Evolutionary conservation across 23 red algal species (phyloP).

Genomic region (Gracilaria domingensis): DNA sequence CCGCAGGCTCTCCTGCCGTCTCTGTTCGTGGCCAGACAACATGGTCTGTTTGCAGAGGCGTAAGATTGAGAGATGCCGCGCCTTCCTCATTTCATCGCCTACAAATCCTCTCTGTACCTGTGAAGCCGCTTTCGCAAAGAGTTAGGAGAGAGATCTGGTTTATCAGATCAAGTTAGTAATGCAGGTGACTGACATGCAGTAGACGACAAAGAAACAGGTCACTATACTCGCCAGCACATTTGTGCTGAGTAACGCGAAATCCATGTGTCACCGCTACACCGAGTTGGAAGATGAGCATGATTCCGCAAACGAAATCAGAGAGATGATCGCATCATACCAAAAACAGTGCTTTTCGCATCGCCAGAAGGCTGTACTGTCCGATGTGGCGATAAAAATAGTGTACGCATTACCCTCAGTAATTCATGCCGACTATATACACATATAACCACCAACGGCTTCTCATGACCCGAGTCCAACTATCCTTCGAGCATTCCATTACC

Average conservation of each 20-base stretch:
- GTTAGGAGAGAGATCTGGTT: conserved; percentile 46
- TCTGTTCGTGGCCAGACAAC: background rate
- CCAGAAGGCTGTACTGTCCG: conserved; percentile 61
- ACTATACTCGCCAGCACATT: background rate
- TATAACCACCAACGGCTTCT: conserved; percentile 73
- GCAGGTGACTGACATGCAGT: conserved; percentile 57
- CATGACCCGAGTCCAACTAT: conserved; percentile 76
- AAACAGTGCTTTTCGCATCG: conserved; percentile 82
- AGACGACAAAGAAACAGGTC: conserved; percentile 74
- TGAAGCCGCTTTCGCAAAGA: conserved; percentile 43
- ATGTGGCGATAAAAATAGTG: conserved; percentile 57
- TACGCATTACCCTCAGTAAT: conserved; percentile 28
- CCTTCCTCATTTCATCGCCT: conserved; percentile 28
- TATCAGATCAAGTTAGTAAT: conserved; percentile 58
- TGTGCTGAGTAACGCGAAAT: background rate
- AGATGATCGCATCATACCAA: conserved; percentile 81
- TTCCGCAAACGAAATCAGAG: conserved; percentile 74
- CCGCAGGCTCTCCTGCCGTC: background rate
- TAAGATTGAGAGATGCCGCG: conserved; percentile 24
- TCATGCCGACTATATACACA: conserved; percentile 68
- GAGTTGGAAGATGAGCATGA: too few species aligned
- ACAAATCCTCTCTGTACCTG: conserved; percentile 38
- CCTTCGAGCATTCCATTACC: conserved; percentile 57
- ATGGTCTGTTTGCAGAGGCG: conserved; percentile 3
- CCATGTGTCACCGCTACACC: conserved; percentile 22